Evolutionary conservation across 139 green algal species (phyloP), one percentile per base, ranked within the genome.

Genomic region (Volvox reticuliferus): DNA sequence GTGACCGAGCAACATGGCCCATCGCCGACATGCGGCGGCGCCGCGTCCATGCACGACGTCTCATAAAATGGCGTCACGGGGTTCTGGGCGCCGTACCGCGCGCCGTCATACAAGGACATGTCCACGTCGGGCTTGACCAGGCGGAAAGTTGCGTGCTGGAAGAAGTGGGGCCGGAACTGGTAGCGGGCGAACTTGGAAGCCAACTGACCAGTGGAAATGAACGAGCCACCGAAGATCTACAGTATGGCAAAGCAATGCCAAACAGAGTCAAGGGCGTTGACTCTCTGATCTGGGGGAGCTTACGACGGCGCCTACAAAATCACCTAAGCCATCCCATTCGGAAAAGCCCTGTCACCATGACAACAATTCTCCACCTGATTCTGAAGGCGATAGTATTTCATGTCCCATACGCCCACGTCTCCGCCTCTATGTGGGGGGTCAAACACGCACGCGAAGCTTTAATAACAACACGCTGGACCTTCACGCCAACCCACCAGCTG

Each of bases 161-260:
- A 97, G 87, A 98, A 98, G 94, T 98, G 96, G 0, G 96, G 93
- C 14, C 96, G 83, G 95, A 98, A 98, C 92, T 98, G 96, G 93
- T 96, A 97, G 88, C 96, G 94, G 24, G 96, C 95, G 91, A 95
- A 97, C 89, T 96, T 95, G 82, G 89, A 95, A 50, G 91, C 93
- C 82, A 96, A 92, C 94, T 97, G 94, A 26, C 96, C 96, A 18
- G 95, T 97, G 71, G 93, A 96, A 37, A 97, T 95, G 90, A 97
- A 98, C 37, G 95, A 97, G 69, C 96, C 96, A 65, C 96, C 96
- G 32, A 97, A 33, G 87, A 98, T 98, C 93, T 95, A 88, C 44
- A 55, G 44, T 55, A 55, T 36, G 63, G 1, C 65, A 73, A 28
- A 5, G 16, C 65, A 12, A 28, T 12, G 24, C 65, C 21, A 28